Conservation (phyloP, 441 rosid genomes). For the Viola pubescens region DNA sequence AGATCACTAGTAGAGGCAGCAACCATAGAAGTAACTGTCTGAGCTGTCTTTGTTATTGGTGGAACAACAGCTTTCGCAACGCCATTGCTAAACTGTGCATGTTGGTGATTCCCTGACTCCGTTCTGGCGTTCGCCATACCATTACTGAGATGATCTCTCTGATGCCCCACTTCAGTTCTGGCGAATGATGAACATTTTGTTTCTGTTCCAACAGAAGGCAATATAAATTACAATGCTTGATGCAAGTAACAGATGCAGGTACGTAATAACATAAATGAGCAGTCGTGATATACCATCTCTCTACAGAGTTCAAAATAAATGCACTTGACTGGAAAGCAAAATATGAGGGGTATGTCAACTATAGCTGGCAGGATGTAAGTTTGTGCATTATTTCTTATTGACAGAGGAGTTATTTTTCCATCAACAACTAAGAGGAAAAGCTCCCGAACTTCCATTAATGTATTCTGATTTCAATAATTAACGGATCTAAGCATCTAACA, state of each 20-base stretch:
- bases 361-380: too few relatives aligned
- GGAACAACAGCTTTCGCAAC: constrained; percentile 27
- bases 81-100: constrained; percentile 37
- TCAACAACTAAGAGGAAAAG: too few relatives aligned
- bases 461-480: too few relatives aligned
- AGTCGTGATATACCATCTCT: too few relatives aligned
- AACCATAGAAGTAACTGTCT: constrained; percentile 17
- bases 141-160: constrained; percentile 30
- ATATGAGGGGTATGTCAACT: too few relatives aligned
- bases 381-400: too few relatives aligned
- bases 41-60: constrained; percentile 27
- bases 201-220: constrained; percentile 33
- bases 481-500: too few relatives aligned
- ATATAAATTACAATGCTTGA: neutral
- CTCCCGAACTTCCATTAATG: too few relatives aligned
- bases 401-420: too few relatives aligned
- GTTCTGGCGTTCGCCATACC: constrained; percentile 31
- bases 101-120: constrained; percentile 36
- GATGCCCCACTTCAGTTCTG: constrained; percentile 46
- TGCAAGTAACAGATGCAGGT: neutral
- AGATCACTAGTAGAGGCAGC: constrained; percentile 24
- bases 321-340: too few relatives aligned
- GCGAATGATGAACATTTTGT: constrained; percentile 55
- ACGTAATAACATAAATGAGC: too few relatives aligned
- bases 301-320: too few relatives aligned